Base-by-base conservation (phyloP, 495 filamentous ascomycete genomes). In the Annulohypoxylon nitens region DNA sequence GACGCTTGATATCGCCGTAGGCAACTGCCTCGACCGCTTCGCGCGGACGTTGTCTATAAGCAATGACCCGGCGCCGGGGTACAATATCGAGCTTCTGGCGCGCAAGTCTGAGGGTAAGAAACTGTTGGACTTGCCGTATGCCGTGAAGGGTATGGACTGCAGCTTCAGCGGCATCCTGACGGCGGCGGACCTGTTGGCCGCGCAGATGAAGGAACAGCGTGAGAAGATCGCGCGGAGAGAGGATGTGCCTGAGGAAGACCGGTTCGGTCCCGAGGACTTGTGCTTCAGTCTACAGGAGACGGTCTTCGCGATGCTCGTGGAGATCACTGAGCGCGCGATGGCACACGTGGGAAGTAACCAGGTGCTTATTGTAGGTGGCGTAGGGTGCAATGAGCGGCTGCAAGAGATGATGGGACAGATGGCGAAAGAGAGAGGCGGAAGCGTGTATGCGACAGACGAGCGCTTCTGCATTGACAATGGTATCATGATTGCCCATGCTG, bases 401-500 rank as follows among this genome's bases (percentile, higher is more conserved):
- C 96, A 99, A 83, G 90, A 97, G 77, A 99, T 99, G 96, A 99
- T 99, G 97, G 93, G 91, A 0, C 81, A 91, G 8, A 99, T 99
- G 96, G 96, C 94, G n/a, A 84, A 85, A 43, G 94, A 97, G 79
- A 85, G 97, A 37, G 93, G 94, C 16, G 96, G 96, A 0, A 93
- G 88, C 79, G 93, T 98, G 18, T 98, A 91, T 83, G 95, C 95
- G 8, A 99, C 95, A 0, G 95, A 98, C 80, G 94, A 98, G 82
- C 88, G 96, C 51, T 98, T 97, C 81, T 98, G 96, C 77, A 99
- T 99, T 71, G 97, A 99, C 82, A 99, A 99, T 77, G 97, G 96
- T 48, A 98, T 99, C 67, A 99, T 99, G 96, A 99, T 99, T 83
- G 96, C 96, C 11, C 96, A 99, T 83, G 96, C 96, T 9, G 96